A percentile compares a stretch with the other conserved stretches of the same genome.
Evolutionary conservation across 768 basidiomycete species (phyloP).

Genomic region (Pisolithus tinctorius): DNA sequence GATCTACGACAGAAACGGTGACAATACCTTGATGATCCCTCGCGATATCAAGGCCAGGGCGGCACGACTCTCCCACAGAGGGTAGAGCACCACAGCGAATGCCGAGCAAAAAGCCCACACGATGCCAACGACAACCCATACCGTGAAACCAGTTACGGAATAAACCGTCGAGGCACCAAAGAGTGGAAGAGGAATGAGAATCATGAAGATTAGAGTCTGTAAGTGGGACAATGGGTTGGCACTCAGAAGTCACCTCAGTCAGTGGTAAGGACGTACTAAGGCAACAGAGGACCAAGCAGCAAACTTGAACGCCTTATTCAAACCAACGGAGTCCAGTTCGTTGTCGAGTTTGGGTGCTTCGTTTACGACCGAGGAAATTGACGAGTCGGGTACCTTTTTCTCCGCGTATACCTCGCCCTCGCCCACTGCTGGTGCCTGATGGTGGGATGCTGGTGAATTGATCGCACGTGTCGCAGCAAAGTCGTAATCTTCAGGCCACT

Average conservation of each 20-base stretch:
- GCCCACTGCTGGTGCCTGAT: constrained; percentile 9
- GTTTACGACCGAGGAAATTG: constrained; percentile 33
- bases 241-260: background rate
- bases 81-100: constrained; percentile 74
- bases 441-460: constrained; percentile 36
- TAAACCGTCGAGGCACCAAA: constrained; percentile 80
- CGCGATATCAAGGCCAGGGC: constrained; percentile 52
- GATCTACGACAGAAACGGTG: background rate
- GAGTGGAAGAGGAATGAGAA: constrained; percentile 78
- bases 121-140: constrained; percentile 79
- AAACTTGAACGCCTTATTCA: constrained; percentile 74
- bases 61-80: constrained; percentile 74
- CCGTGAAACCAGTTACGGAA: constrained; percentile 54
- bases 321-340: constrained; percentile 57
- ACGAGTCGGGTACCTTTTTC: constrained; percentile 28
- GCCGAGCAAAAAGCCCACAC: constrained; percentile 79
- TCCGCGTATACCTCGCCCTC: constrained; percentile 29
- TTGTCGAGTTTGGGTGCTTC: constrained; percentile 35
- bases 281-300: constrained; percentile 68
- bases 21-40: constrained; percentile 58
- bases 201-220: constrained; percentile 55
- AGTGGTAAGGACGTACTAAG: constrained; percentile 39
- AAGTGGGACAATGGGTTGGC: background rate
- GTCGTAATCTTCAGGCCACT: constrained; percentile 81
- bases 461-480: constrained; percentile 76